Conservation (phyloP, 805 yeast genomes). For the Lipomyces starkeyi region DNA sequence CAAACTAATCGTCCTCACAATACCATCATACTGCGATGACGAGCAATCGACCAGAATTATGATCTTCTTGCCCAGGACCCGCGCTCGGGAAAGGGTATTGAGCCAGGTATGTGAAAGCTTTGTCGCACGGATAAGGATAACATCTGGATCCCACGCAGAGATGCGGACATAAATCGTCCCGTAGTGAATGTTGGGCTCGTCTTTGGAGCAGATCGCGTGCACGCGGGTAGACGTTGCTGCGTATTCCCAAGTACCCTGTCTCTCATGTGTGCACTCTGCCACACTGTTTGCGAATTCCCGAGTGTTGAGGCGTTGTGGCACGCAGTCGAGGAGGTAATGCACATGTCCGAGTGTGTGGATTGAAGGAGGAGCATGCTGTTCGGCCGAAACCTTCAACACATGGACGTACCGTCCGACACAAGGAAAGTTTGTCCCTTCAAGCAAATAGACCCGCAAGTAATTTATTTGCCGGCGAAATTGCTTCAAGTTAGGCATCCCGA, state of each 20-base stretch:
- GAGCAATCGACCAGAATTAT: background rate
- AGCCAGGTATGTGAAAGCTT: background rate
- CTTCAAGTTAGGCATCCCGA: background rate
- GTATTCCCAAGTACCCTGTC: background rate
- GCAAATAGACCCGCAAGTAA: background rate
- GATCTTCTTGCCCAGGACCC: background rate
- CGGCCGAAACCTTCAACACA: background rate
- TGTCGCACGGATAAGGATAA: background rate
- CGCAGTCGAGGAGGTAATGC: background rate
- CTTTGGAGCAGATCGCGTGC: background rate
- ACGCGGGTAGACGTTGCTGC: background rate
- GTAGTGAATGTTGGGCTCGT: background rate
- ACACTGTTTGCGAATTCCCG: background rate
- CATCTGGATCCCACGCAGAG: background rate
- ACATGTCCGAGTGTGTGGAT: background rate
- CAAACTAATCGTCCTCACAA: background rate
- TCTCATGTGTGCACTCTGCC: background rate
- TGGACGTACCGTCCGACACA: background rate
- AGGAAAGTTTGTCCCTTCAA: background rate
- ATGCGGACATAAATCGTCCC: background rate
- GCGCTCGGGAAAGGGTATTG: background rate
- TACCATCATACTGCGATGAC: background rate
- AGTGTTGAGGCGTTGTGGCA: background rate
- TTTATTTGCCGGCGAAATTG: background rate
- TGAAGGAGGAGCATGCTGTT: background rate